Evolutionary conservation across 1,139 yeast genomes (phyloP).

Genomic region (Kodamaea sp.): DNA sequence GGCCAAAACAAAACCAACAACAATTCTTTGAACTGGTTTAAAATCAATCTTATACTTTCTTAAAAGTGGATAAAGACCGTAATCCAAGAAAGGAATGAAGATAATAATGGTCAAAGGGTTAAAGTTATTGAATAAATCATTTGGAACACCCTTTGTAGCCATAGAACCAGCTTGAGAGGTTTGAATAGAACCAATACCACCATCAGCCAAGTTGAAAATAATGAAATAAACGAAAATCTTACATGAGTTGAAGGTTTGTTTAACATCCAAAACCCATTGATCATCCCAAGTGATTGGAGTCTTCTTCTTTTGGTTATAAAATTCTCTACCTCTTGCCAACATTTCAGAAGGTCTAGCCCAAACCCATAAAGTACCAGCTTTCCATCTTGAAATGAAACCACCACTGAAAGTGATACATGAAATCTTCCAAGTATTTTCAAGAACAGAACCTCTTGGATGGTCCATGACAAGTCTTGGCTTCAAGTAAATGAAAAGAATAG

Average conservation of each 20-base stretch:
- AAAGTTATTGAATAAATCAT: constrained; percentile 64
- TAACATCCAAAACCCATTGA: constrained; percentile 61
- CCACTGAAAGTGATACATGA: constrained; percentile 35
- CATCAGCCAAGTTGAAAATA: constrained; percentile 60
- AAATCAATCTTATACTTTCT: constrained; percentile 43
- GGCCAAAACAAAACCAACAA: constrained; percentile 34
- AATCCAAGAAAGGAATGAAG: constrained; percentile 61
- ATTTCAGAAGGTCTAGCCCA: constrained; percentile 52
- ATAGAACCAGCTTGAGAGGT: constrained; percentile 66
- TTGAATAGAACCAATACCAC: constrained; percentile 61
- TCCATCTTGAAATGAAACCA: constrained; percentile 38
- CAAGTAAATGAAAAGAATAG: constrained; percentile 40
- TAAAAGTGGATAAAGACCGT: constrained; percentile 53
- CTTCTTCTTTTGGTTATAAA: constrained; percentile 25
- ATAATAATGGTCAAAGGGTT: constrained; percentile 66
- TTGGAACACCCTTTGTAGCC: constrained; percentile 66
- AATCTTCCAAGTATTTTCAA: constrained; percentile 43
- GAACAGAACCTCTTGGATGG: constrained; percentile 47
- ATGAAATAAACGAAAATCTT: constrained; percentile 61
- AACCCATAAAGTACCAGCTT: constrained; percentile 45
- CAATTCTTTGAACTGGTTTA: constrained; percentile 35
- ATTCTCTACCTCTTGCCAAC: constrained; percentile 39
- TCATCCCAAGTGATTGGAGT: constrained; percentile 44
- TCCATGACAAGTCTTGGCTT: constrained; percentile 35
- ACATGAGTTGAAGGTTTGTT: constrained; percentile 56